Conservation (phyloP, 768 basidiomycete species). For the Lactarius psammicola region DNA sequence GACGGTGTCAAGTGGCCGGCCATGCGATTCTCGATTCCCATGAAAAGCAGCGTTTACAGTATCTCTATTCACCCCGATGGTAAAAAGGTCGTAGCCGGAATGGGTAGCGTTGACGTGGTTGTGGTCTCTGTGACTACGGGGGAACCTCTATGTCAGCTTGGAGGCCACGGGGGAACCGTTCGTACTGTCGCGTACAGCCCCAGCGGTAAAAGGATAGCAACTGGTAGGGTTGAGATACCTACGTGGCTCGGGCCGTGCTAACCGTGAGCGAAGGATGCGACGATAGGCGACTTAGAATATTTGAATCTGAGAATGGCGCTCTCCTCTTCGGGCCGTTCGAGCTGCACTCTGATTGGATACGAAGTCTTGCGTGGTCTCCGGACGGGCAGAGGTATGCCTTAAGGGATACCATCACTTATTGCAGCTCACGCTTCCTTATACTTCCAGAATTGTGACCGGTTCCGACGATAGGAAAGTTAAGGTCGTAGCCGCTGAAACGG, state of each 20-base stretch:
- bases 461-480: conserved; percentile 22
- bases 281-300: conserved; percentile 30
- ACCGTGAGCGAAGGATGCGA: conserved; percentile 16
- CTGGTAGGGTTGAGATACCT: conserved; percentile 6
- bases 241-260: background rate
- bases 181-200: conserved; percentile 14
- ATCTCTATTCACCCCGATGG: conserved; percentile 31
- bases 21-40: conserved; percentile 26
- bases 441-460: conserved; percentile 17
- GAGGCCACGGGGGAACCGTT: conserved; percentile 1
- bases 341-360: conserved; percentile 28
- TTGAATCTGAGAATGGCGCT: conserved; percentile 31
- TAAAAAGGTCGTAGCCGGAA: conserved; percentile 17
- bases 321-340: conserved; percentile 24
- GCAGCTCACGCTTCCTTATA: background rate
- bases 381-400: conserved; percentile 21
- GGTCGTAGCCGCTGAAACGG: conserved; percentile 14
- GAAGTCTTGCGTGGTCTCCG: conserved; percentile 34
- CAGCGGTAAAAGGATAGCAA: conserved; percentile 22
- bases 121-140: conserved; percentile 12
- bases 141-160: conserved; percentile 9
- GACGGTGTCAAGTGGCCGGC: conserved; percentile 26
- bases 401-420: background rate
- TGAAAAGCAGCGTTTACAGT: conserved; percentile 5
- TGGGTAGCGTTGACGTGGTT: background rate